Evolutionary conservation across 257 asterid genomes (phyloP), one percentile per base, ranked within the genome.

Genomic region (Solanum gandarillasii): DNA sequence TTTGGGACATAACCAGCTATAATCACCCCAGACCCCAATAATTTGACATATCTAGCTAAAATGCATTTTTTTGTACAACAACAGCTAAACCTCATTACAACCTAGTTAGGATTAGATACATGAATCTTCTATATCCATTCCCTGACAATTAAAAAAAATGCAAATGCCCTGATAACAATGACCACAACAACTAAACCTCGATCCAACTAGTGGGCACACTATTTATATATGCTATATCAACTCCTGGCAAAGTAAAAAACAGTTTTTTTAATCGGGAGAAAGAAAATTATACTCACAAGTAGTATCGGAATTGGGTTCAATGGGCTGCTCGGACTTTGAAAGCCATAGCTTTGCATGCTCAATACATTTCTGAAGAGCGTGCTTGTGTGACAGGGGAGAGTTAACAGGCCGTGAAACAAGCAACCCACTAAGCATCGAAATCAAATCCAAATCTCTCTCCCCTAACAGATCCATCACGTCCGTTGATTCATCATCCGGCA

Each of bases 281-380:
- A n/a, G 34, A 85, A 14, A 65, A 60, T 12, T 39, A 58, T 31
- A 38, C 98, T 87, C 92, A 94, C 99, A 95, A 39, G 98, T 95
- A 90, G 91, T 85, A 73, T 82, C 65, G n/a, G 93, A 89, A 86
- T 91, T 87, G 27, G 92, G 91, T 20, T 89, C 94, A 74, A 96
- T 85, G 25, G 92, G 98, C 89, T 91, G 94, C 46, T 93, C 91
- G 11, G 98, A 91, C 65, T 90, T 92, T 6, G 89, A 90, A 67
- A 95, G 89, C 98, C 99, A 96, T 32, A 92, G 92, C 89, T 90
- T 92, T 3, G 98, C 99, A 86, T 91, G 98, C 86, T 95, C 99
- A 87, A 93, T 90, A 78, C 98, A 95, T 87, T 82, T 91, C 89
- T 84, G 90, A 90, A 95, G 86, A 1, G 98, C 92, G 67, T 92